Conservation (phyloP, 305 asterid species). For the Fraxinus velutina region DNA sequence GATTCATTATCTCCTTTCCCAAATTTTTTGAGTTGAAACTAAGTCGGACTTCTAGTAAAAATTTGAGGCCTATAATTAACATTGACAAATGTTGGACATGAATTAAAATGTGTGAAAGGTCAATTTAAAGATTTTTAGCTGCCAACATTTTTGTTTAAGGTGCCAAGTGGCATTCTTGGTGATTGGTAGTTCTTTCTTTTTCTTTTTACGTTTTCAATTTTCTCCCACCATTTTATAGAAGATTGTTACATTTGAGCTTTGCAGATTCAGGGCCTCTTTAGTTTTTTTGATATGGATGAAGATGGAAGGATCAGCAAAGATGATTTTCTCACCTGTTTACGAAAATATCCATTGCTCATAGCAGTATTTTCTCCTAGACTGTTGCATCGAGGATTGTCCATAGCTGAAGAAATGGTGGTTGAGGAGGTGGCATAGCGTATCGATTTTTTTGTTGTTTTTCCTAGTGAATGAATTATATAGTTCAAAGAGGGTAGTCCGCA, state of each 20-base stretch:
- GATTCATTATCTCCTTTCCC: not conserved
- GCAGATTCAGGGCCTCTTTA: slow-evolving; percentile 66
- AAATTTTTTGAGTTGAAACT: not conserved
- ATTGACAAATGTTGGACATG: not conserved
- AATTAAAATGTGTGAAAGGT: not conserved
- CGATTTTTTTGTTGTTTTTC: not conserved
- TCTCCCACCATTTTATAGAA: not conserved
- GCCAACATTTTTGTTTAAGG: not conserved
- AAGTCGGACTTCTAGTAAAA: not conserved
- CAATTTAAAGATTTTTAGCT: not conserved
- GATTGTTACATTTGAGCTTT: slow-evolving; percentile 1
- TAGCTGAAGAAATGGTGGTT: slow-evolving; percentile 23
- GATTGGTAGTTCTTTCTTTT: not conserved
- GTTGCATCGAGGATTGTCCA: slow-evolving; percentile 23
- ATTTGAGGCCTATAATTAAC: not conserved
- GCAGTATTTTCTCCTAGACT: slow-evolving; percentile 62
- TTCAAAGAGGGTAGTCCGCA: not conserved
- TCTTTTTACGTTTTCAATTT: not conserved
- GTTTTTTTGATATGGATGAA: slow-evolving; percentile 52
- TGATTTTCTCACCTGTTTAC: slow-evolving; percentile 56
- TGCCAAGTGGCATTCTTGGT: not conserved
- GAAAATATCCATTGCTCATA: slow-evolving; percentile 63
- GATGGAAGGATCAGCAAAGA: slow-evolving; percentile 71
- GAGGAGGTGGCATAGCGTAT: slow-evolving; percentile 31
- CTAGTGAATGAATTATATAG: not conserved